Conservation (phyloP, 495 filamentous ascomycete genomes). For the Xylaria intraflava region DNA sequence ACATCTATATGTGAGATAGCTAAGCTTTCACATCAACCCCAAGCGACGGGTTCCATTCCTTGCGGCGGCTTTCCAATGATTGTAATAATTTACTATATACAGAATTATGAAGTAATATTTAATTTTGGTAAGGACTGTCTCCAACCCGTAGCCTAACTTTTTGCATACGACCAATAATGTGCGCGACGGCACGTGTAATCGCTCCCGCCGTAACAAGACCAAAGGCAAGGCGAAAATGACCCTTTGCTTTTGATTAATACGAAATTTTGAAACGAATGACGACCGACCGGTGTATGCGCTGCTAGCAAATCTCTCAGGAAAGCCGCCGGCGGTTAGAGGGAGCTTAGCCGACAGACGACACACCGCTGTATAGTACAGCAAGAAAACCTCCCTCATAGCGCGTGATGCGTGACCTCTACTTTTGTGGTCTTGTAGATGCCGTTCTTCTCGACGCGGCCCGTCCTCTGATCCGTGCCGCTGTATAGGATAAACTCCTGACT, state of each 20-base stretch:
- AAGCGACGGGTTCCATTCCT: too few relatives aligned
- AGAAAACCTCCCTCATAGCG: neutral
- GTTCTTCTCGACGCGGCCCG: neutral
- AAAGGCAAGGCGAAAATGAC: neutral
- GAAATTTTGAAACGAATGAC: neutral
- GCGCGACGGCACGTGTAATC: neutral
- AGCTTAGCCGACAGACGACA: neutral
- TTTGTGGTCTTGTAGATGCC: conserved; percentile 6
- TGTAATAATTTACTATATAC: too few relatives aligned
- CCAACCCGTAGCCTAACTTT: too few relatives aligned
- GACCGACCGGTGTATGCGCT: neutral
- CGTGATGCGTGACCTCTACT: conserved; percentile 4
- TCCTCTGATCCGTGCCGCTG: neutral
- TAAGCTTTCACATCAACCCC: too few relatives aligned
- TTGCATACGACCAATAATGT: neutral
- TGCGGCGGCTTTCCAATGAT: too few relatives aligned
- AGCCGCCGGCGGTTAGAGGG: neutral
- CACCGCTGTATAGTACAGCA: neutral
- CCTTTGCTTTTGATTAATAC: conserved; percentile 1
- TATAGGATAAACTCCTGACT: conserved; percentile 2
- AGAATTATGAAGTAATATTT: too few relatives aligned
- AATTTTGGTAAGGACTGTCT: too few relatives aligned
- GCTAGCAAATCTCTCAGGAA: neutral
- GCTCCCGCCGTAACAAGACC: neutral
- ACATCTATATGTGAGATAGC: too few relatives aligned